A percentile compares a stretch with the other conserved stretches of the same genome.
Evolutionary conservation across 2,329 filamentous ascomycete species (phyloP).

Genomic region (Aspergillus oerlinghausenensis): DNA sequence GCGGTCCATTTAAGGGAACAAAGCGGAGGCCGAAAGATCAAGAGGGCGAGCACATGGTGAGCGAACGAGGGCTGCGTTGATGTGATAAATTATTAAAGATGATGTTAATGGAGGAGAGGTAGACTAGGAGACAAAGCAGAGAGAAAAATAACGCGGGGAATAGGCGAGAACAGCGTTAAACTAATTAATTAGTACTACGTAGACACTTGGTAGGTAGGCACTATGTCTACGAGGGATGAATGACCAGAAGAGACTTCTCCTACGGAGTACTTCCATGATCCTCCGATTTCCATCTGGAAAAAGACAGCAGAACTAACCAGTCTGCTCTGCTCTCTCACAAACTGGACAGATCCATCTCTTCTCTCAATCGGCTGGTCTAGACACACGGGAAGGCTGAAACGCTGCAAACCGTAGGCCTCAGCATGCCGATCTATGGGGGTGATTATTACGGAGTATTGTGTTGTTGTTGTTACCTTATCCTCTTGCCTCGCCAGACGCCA

Average conservation of each 20-base stretch:
- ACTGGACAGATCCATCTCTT: slow-evolving; percentile 9
- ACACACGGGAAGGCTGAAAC: slow-evolving; percentile 23
- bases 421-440: background rate
- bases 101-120: background rate
- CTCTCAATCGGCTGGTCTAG: slow-evolving; percentile 30
- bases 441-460: no score
- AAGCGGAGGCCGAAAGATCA: background rate
- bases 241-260: no score
- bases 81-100: background rate
- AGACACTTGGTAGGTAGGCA: no score
- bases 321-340: slow-evolving; percentile 16
- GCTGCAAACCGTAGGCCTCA: background rate
- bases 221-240: no score
- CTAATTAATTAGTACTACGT: no score
- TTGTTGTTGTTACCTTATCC: no score
- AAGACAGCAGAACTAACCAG: no score
- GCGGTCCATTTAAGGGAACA: background rate
- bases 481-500: background rate
- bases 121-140: background rate
- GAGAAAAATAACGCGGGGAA: background rate
- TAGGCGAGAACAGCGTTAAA: no score
- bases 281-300: background rate
- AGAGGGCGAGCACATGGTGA: background rate
- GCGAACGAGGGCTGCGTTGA: background rate
- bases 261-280: no score